Base-by-base conservation (phyloP, 164 flowering plant genomes). In the Nelumbo lutea region DNA sequence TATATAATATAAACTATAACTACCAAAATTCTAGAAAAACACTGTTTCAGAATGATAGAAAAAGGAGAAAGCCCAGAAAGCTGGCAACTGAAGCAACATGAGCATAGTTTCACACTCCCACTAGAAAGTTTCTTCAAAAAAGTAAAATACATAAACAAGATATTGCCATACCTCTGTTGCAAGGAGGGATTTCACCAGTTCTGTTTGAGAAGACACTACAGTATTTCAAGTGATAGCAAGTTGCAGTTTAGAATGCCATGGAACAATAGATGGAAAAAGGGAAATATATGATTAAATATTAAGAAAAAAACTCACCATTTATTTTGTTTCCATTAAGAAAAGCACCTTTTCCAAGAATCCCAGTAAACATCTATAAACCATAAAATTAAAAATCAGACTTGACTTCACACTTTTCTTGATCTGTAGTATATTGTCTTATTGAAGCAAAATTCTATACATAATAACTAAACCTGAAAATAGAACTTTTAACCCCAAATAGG, bases 241-340 rank as follows among this genome's bases (percentile, higher is more conserved):
- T 27, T 63, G 14, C 10, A 67, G 27, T 53, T 27, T 42, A 55
- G 48, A 61, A 8, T 45, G 14, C 2, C 10, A 47, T 14, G 48
- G 6, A 8, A 47, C 15, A 15, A 59, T 15, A 40, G 7, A 14
- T 10, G 42, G 10, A 39, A 41, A 56, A 62, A 61, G 10, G 62
- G n/a, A 11, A 42, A 4, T n/a, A 63, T 8, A 9, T 63, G 2
- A 13, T 27, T 42, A 63, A 39, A n/a, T 43, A 79, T 46, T 15
- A 62, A 46, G 14, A 13, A 70, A 69, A 45, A 67, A 3, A 44
- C 65, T 70, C 65, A 89, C 99, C 98, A 81, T 87, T 88, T 63
- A 95, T 90, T 6, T 96, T 90, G 2, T 74, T 83, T 59, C 96
- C 99, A 84, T 93, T 93, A 55, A 90, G 80, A 75, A 87, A 93